Percentiles rank a stretch among this genome's conserved stretches.
Evolutionary conservation across 352 stramenopile genomes (phyloP).

Genomic region (Thalassiosira hispida): DNA sequence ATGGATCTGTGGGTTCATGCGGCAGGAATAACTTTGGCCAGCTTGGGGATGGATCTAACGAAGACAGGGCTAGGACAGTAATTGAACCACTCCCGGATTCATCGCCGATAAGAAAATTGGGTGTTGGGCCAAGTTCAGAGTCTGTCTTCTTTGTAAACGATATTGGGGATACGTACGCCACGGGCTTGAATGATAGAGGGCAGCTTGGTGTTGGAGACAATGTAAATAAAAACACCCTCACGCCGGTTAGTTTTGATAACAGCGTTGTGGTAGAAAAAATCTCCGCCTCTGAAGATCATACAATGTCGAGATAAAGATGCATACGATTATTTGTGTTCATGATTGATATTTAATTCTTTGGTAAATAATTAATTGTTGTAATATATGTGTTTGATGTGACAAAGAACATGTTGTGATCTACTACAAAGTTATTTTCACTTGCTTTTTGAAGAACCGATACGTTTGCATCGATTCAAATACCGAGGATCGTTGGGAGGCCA

Average conservation of each 20-base stretch:
- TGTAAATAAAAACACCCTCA: slow-evolving; percentile 37
- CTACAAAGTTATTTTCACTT: no score
- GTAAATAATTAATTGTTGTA: no score
- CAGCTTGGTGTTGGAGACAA: slow-evolving; percentile 54
- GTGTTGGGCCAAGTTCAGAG: slow-evolving; percentile 43
- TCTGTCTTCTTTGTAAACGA: slow-evolving; percentile 53
- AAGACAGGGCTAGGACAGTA: slow-evolving; percentile 41
- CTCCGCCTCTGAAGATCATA: slow-evolving; percentile 39
- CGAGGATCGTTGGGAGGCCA: no score
- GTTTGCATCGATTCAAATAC: no score
- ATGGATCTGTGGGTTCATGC: slow-evolving; percentile 52
- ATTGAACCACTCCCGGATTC: slow-evolving; percentile 22
- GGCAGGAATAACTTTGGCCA: slow-evolving; percentile 59
- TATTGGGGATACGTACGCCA: slow-evolving; percentile 27
- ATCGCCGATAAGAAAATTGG: slow-evolving; percentile 31
- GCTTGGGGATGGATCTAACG: slow-evolving; percentile 45
- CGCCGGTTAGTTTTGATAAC: slow-evolving; percentile 27
- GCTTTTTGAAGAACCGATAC: no score
- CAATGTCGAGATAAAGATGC: slow-evolving; percentile 28
- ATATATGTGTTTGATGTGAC: no score
- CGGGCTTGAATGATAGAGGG: slow-evolving; percentile 50
- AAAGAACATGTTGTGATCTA: no score
- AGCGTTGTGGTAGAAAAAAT: slow-evolving; percentile 9
- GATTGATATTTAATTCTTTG: no score
- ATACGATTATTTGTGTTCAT: no score